Conservation (phyloP, 2,329 filamentous ascomycete genomes). For the Talaromyces amestolkiae region DNA sequence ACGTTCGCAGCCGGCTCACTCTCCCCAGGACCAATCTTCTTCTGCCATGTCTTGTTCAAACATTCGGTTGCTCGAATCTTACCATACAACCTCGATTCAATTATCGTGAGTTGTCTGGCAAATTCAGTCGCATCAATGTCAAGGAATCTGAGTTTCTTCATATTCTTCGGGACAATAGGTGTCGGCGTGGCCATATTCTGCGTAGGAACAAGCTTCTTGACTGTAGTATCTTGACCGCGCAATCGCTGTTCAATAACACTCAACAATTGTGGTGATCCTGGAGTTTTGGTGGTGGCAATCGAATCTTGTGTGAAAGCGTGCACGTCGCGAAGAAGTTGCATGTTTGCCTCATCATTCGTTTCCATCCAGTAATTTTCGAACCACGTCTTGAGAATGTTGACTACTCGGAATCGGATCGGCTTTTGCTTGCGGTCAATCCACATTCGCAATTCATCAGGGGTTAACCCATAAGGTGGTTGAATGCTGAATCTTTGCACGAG, state of each 20-base stretch:
- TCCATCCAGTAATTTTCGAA: constrained; percentile 99
- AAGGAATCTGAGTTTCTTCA: constrained; percentile 98
- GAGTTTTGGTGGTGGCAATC: constrained; percentile 89
- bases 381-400: constrained; percentile 98
- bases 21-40: constrained; percentile 74
- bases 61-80: constrained; percentile 97
- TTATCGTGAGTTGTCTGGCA: constrained; percentile 94
- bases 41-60: constrained; percentile 98
- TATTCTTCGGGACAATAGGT: constrained; percentile 95
- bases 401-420: constrained; percentile 89
- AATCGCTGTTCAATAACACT: constrained; percentile 84
- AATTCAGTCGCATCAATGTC: constrained; percentile 96
- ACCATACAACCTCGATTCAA: constrained; percentile 89
- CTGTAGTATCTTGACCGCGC: constrained; percentile 80
- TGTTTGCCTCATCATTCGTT: constrained; percentile 78
- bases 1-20: constrained; percentile 84
- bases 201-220: constrained; percentile 82
- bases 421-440: constrained; percentile 97
- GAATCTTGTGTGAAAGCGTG: constrained; percentile 89
- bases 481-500: constrained; percentile 88
- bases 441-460: constrained; percentile 70
- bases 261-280: constrained; percentile 80
- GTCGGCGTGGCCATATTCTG: constrained; percentile 76
- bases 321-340: constrained; percentile 81
- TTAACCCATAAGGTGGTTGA: constrained; percentile 81